Base-by-base conservation (phyloP, 352 stramenopile species). In the Globisporangium orthogonon region DNA sequence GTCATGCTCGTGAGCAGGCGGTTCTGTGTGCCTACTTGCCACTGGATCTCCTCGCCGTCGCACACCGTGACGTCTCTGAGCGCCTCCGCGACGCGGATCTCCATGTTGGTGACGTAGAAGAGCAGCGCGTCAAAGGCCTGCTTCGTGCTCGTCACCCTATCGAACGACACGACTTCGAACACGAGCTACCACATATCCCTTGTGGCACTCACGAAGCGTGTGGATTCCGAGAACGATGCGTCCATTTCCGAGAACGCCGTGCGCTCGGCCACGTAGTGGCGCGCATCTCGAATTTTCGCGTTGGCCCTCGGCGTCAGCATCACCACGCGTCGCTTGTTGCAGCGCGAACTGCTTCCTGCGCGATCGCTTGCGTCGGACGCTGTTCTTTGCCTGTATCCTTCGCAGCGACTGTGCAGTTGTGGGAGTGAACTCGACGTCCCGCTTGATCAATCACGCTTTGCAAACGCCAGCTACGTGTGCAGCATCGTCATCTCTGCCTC, bases 31-130 rank as follows among this genome's bases (percentile, higher is more conserved):
- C 54, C 49, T 7, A 35, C 37, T 13, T 50, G 23, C 1, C 41
- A 15, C 33, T 41, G 14, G 3, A 23, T 14, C 29, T 41, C 40
- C 1, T n/a, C 17, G 10, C 17, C 30, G n/a, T 50, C 29, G 52
- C 35, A 35, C 23, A 55, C 39, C 15, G 44, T 55, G 35, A 46
- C 14, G n/a, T 47, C 5, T 5, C 33, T 35, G 3, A 55, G 35
- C 18, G 44, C 35, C 35, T 55, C 50, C 4, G 50, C 35, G 11
- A 55, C 23, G 50, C 50, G 46, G 50, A 55, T 55, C 35, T 55
- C 50, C 35, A 55, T 47, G 50, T 37, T 55, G n/a, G 18, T 30
- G 1, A 33, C 3, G 35, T 55, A 55, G 50, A 47, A 55, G 11
- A 37, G n/a, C 18, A 47, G 13, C 33, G 50, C 50, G 33, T 55